A percentile compares a stretch with the other conserved stretches of the same genome.
Conservation (phyloP, 1,139 yeast species). For the Candida freyschussii region DNA sequence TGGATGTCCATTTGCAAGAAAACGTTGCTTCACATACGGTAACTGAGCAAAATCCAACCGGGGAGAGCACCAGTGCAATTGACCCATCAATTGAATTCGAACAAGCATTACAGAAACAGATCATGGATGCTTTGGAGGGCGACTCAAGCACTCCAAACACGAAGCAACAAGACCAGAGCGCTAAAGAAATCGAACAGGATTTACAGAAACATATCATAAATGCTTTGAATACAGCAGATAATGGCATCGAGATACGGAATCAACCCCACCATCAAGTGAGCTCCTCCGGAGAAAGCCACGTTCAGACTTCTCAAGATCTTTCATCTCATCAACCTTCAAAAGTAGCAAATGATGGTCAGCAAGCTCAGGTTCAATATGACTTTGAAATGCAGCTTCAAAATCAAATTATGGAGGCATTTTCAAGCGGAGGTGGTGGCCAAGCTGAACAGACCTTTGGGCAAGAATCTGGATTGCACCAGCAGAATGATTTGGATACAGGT, state of each 20-base stretch:
- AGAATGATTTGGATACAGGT: conserved; percentile 3
- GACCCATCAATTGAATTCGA: conserved; percentile 14
- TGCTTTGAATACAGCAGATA: conserved; percentile 14
- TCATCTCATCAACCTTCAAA: conserved; percentile 1
- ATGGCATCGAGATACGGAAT: not conserved
- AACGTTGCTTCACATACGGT: not conserved
- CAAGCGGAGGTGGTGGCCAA: conserved; percentile 7
- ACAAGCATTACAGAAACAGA: conserved; percentile 22
- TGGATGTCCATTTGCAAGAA: conserved; percentile 1
- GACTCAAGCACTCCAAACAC: not conserved
- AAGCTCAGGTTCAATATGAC: conserved; percentile 9
- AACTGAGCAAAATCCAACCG: conserved; percentile 1
- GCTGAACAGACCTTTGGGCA: not conserved
- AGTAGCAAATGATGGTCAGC: conserved; percentile 1
- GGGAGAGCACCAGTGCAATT: conserved; percentile 1
- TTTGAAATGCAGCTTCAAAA: conserved; percentile 20
- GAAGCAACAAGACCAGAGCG: conserved; percentile 1
- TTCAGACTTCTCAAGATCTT: not conserved
- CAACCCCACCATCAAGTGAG: conserved; percentile 1
- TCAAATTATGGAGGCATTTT: conserved; percentile 23
- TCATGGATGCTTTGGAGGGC: conserved; percentile 21
- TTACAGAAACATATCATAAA: conserved; percentile 18
- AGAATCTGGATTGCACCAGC: conserved; percentile 3
- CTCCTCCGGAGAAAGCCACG: too few relatives aligned
- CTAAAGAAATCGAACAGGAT: conserved; percentile 14